These are phyloP conservation scores for Endothia cerciana DNA, from an alignment of 2,329 filamentous ascomycete species.

Conservation along the genomic window DNA sequence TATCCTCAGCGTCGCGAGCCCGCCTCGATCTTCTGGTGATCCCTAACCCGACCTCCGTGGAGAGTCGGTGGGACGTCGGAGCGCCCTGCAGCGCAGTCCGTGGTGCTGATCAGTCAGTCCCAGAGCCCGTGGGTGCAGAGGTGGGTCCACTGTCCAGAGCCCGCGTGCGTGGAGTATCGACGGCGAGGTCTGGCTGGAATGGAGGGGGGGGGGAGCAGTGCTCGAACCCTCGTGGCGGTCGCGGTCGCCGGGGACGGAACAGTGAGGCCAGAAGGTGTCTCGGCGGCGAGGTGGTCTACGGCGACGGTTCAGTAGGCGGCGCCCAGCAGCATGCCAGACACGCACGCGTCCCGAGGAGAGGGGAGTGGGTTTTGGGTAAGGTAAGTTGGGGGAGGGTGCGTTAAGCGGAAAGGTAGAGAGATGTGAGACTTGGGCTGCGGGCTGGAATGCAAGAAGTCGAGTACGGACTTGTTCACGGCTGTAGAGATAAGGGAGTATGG, in stretches of 20 bases:
- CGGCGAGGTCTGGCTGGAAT: conserved; percentile 18
- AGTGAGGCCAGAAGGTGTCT: neutral
- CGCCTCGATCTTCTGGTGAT: conserved; percentile 6
- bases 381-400: neutral
- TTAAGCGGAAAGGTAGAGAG: conserved; percentile 4
- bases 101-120: conserved; percentile 12
- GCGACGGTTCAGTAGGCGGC: neutral
- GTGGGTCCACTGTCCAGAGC: neutral
- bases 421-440: conserved; percentile 24
- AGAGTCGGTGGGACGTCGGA: conserved; percentile 28
- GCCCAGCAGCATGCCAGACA: conserved; percentile 13
- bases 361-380: conserved; percentile 2
- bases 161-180: conserved; percentile 7
- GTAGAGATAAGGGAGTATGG: neutral
- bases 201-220: neutral
- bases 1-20: neutral
- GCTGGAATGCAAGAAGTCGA: conserved; percentile 24
- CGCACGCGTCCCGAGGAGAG: no score
- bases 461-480: neutral
- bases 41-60: conserved; percentile 29
- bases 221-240: no score
- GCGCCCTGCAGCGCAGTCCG: conserved; percentile 26
- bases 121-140: neutral
- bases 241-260: neutral
- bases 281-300: neutral